Percentiles rank a stretch among this genome's conserved stretches.
These are phyloP conservation scores for Populus hybrid DNA, from an alignment of 441 rosid genomes.

Conservation along the genomic window DNA sequence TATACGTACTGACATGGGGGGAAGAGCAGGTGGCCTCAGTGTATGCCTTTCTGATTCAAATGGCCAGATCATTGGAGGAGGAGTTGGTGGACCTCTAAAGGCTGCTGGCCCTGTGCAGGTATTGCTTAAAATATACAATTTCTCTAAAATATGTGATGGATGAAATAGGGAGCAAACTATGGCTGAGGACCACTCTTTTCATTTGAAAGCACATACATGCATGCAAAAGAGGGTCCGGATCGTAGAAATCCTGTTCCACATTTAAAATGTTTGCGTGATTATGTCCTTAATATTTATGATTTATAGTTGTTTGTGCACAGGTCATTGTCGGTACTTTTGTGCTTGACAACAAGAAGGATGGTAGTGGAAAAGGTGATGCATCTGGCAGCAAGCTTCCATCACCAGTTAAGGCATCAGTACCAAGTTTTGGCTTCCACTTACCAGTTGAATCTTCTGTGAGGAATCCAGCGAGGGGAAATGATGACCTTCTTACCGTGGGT, in stretches of 20 bases:
- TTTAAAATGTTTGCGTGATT: no score
- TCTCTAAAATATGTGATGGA: not conserved
- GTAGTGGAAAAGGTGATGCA: constrained; percentile 44
- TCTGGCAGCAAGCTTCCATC: constrained; percentile 57
- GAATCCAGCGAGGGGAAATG: constrained; percentile 42
- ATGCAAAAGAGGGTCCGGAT: not conserved
- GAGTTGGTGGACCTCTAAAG: constrained; percentile 67
- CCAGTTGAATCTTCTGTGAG: constrained; percentile 58
- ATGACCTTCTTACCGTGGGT: constrained; percentile 48
- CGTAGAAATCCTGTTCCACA: not conserved
- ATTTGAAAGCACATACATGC: not conserved
- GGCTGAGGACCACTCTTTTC: not conserved
- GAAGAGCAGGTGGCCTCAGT: constrained; percentile 77
- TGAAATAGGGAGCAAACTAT: not conserved
- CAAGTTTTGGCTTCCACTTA: constrained; percentile 52
- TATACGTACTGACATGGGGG: constrained; percentile 67
- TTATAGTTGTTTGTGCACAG: constrained; percentile 36
- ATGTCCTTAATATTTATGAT: constrained; percentile 7
- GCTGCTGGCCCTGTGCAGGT: constrained; percentile 99
- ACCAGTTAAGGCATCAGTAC: constrained; percentile 42
- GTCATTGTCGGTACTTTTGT: constrained; percentile 84
- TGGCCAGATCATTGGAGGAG: constrained; percentile 90
- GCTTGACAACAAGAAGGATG: constrained; percentile 58
- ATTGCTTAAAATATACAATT: constrained; percentile 3
- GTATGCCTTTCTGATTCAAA: constrained; percentile 60